phyloP scores from a whole-genome alignment of 768 basidiomycete species.

The Serendipita indica region DNA sequence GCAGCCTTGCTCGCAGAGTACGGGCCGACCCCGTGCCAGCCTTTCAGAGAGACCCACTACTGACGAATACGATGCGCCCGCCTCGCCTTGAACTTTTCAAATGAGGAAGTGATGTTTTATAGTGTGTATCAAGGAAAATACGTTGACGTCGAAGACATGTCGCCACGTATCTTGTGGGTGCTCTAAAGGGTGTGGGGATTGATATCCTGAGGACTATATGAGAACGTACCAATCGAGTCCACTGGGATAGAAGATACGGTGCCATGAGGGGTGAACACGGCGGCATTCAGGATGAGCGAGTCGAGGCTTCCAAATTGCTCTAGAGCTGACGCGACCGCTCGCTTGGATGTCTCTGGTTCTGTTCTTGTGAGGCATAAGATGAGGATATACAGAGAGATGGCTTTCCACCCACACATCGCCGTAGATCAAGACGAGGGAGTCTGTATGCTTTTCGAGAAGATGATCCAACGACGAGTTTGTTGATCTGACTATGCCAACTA shows the following conservation, averaged over 20 bases:
- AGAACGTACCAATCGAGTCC: too few species aligned
- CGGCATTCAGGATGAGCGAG: slow-evolving; percentile 76
- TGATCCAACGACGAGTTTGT: slow-evolving; percentile 43
- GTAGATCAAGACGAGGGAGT: slow-evolving; percentile 36
- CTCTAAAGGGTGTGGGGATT: too few species aligned
- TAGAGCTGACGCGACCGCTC: slow-evolving; percentile 38
- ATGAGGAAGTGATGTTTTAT: slow-evolving; percentile 50
- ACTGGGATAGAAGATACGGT: background rate
- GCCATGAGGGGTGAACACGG: slow-evolving; percentile 44
- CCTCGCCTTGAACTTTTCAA: too few species aligned
- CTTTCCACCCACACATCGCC: slow-evolving; percentile 58
- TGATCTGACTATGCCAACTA: slow-evolving; percentile 65
- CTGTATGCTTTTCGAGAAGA: slow-evolving; percentile 28
- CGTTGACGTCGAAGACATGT: slow-evolving; percentile 66
- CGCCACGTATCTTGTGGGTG: slow-evolving; percentile 52
- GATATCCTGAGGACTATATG: too few species aligned
- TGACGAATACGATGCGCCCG: slow-evolving; percentile 77
- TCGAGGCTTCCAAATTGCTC: slow-evolving; percentile 51
- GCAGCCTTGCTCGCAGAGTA: slow-evolving; percentile 81
- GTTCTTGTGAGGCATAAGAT: slow-evolving; percentile 29
- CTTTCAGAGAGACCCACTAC: slow-evolving; percentile 69
- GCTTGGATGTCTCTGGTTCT: slow-evolving; percentile 36
- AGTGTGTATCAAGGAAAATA: slow-evolving; percentile 70
- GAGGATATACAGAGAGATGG: slow-evolving; percentile 1
- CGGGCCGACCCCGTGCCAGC: slow-evolving; percentile 54